Evolutionary conservation across 176 grass and related monocot genomes (phyloP), one percentile per base, ranked within the genome.

Genomic region (Themeda triandra): DNA sequence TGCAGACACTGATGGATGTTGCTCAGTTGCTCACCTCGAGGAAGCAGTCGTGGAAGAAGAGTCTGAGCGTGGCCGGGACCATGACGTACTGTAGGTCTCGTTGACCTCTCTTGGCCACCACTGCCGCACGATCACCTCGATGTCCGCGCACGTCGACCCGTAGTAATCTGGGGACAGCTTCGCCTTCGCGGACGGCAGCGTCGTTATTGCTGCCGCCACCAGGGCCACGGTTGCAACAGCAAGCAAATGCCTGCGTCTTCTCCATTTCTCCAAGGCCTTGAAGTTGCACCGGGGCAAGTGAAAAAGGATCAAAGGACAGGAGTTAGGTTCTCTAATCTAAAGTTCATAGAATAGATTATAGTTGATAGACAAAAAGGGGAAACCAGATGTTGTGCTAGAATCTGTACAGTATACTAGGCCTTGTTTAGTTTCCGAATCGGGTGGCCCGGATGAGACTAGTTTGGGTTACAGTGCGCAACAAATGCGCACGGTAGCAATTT

Each of bases 21-120:
- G 33, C 0, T 35, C 33, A n/a, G 4, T 35, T 3, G 15, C 51
- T 83, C 81, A 92, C 90, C 86, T 92, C 49, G 24, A 92, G 75
- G 69, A 92, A 89, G 79, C 86, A 92, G 69, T 92, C 90, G 68
- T 92, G 90, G 79, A 92, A 92, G 90, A 92, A 92, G 79, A 92
- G 84, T 33, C 91, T 40, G 36, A 92, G 76, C 13, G 91, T 92
- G 48, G 91, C 87, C 25, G 87, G 87, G 42, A 92, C 64, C 11
- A 87, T 92, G 76, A 89, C 84, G n/a, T n/a, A n/a, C n/a, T n/a
- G 63, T 87, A 67, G 63, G 91, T 92, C 84, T 80, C 79, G 39
- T 72, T 84, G 2, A 84, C 41, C 91, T 92, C n/a, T 92, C 80
- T 29, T 73, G 10, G 63, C 68, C 49, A 92, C 91, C 18, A 32